phyloP scores from a whole-genome alignment of 1,139 yeast species.

The Diutina rugosa region DNA sequence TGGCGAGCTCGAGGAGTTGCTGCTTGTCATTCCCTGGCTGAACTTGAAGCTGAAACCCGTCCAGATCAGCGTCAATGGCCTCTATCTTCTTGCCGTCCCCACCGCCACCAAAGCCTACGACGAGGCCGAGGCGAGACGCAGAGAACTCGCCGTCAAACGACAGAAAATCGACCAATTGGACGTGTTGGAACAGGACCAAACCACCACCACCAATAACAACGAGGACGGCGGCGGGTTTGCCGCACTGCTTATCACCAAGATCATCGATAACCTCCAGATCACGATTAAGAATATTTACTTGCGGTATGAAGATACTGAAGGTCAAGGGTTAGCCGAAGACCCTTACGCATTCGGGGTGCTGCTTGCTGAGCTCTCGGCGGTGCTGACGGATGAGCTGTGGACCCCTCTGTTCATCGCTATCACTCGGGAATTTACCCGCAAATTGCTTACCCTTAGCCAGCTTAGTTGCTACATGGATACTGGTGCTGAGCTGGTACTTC shows the following conservation, averaged over 20 bases:
- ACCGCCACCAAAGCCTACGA: constrained; percentile 39
- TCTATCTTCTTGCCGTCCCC: constrained; percentile 73
- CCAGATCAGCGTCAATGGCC: constrained; percentile 78
- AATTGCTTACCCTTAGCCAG: constrained; percentile 62
- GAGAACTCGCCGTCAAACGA: constrained; percentile 55
- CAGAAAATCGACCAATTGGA: constrained; percentile 64
- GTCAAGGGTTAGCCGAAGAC: constrained; percentile 43
- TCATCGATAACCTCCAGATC: constrained; percentile 88
- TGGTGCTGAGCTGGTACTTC: constrained; percentile 34
- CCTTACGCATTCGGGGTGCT: constrained; percentile 83
- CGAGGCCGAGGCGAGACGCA: constrained; percentile 49
- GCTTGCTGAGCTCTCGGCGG: constrained; percentile 78
- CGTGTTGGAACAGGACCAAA: constrained; percentile 15
- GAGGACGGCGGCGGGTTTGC: constrained; percentile 59
- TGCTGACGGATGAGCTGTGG: constrained; percentile 83
- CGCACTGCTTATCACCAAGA: constrained; percentile 76
- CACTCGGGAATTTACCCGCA: constrained; percentile 56
- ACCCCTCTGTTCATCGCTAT: constrained; percentile 72
- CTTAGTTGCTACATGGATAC: constrained; percentile 84
- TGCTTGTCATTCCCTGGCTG: constrained; percentile 94
- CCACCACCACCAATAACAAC: constrained; percentile 14
- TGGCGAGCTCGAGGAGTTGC: constrained; percentile 84
- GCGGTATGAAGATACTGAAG: constrained; percentile 64
- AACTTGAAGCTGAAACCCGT: constrained; percentile 90
- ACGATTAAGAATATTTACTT: constrained; percentile 85